Conservation (phyloP, 768 basidiomycete species). For the Tubosaeta sp. region DNA sequence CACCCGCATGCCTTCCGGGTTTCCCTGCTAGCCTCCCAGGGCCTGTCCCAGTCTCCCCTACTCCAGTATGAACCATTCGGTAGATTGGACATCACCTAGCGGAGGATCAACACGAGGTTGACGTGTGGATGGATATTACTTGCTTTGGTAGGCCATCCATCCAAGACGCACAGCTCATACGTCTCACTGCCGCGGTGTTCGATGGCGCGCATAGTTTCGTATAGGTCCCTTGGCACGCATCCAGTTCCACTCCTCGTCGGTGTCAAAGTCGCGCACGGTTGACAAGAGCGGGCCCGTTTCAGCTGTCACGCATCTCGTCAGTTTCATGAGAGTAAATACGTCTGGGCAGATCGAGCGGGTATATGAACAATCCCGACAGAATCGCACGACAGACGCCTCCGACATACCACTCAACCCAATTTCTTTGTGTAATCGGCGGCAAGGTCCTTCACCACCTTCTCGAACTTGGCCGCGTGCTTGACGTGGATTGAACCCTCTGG, state of each 20-base stretch:
- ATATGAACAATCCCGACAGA: too few relatives aligned
- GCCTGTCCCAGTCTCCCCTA: too few relatives aligned
- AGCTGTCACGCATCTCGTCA: conserved; percentile 1
- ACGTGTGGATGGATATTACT: conserved; percentile 5
- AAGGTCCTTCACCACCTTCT: too few relatives aligned
- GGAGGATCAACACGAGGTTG: neutral
- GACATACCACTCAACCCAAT: neutral
- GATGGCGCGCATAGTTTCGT: conserved; percentile 39
- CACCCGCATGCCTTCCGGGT: too few relatives aligned
- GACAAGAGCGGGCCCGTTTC: conserved; percentile 43
- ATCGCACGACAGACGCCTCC: neutral
- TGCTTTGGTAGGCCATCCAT: conserved; percentile 50
- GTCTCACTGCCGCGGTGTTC: conserved; percentile 39
- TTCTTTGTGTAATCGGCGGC: too few relatives aligned
- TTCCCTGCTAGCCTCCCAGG: too few relatives aligned
- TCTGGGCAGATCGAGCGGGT: too few relatives aligned
- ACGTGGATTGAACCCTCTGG: conserved; percentile 39
- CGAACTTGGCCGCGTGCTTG: too few relatives aligned
- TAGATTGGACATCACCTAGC: conserved; percentile 35
- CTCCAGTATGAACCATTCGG: conserved; percentile 50
- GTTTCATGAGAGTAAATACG: too few relatives aligned
- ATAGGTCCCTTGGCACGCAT: conserved; percentile 32
- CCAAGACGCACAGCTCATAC: conserved; percentile 46
- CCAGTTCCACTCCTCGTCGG: conserved; percentile 57
- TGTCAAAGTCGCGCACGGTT: conserved; percentile 43